Evolutionary conservation across 306 rosid species (phyloP), one percentile per base, ranked within the genome.

Genomic region (Macrotyloma uniflorum): DNA sequence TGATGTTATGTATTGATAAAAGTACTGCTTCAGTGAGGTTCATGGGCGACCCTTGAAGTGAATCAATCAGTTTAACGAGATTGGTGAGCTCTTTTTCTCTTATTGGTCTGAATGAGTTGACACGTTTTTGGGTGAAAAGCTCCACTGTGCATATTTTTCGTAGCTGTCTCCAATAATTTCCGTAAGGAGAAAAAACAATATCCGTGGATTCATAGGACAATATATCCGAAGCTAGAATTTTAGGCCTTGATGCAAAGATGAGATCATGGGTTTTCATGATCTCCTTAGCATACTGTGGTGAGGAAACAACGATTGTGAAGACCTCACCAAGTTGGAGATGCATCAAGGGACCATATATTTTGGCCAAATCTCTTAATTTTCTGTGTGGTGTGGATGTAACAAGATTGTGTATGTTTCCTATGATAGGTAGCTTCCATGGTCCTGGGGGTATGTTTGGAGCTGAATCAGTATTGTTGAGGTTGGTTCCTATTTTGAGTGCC

Each of bases 321-420:
- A 45, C 33, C 63, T 55, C 63, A n/a, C 63, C 63, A 11, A 55
- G 63, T 55, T 55, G 33, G 0, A 55, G 63, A 55, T 42, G 47
- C 47, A 42, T 42, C 5, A 42, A 42, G 47, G 47, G 47, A 3
- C 47, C 47, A 45, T 45, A 55, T 23, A 55, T 23, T 22, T 23
- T 23, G 33, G 63, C 63, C 33, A 55, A 55, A n/a, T 55, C 33
- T 22, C 33, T 55, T 23, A 55, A 12, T 55, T 55, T 55, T 10
- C 63, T 3, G 53, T 80, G 66, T 22, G 88, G 83, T 3, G 57
- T 36, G 2, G 72, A 18, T 4, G 51, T 15, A 36, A 79, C n/a
- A 68, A 71, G 73, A 35, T 71, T 16, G 33, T 0, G 83, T 22
- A 79, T 78, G 8, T 66, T 86, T 30, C 86, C 89, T 4, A 75